Base-by-base conservation (phyloP, 352 stramenopile genomes). In the Pythium aristosporum region DNA sequence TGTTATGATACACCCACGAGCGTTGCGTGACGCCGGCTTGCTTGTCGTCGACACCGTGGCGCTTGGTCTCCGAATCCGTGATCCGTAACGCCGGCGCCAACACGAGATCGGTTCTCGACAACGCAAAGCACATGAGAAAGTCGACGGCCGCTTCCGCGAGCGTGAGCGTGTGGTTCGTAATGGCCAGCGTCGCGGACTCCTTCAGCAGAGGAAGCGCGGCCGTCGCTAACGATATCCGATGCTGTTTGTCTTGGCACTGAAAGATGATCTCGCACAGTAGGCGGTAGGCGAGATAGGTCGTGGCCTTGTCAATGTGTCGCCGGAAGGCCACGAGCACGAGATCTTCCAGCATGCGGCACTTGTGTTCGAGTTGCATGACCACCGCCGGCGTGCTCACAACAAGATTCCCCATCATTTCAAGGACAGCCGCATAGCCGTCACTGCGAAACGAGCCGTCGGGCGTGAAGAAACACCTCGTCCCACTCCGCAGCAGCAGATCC, bases 81-180 rank as follows among this genome's bases (percentile, higher is more conserved):
- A 67, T 47, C 10, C 55, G 36, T 12, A 82, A 49, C 2, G 81
- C 71, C 32, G 83, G 72, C 11, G 83, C 71, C 12, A 63, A 51
- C 9, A 66, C 37, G 10, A 82, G 21, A 32, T 72, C 63, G 15
- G 83, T 87, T 21, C 74, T 73, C 6, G 80, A 86, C 36, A 88
- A 76, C 21, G 82, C 81, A 65, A 85, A 88, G 55, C 73, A 89
- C 79, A 91, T 85, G 21, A 95, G 65, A 46, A 91, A 92, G 50
- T 95, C 87, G 10, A 95, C 75, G 15, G 82, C 82, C 8, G 79
- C 71, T 57, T 95, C 82, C 8, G 79, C 63, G 23, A 95, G 57
- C 52, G 85, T 12, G 1, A 41, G 25, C 8, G 51, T 43, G 53
- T 74, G 54, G 37, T 63, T 79, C 46, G 85, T 82, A 2, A 70